Evolutionary conservation across 2,329 filamentous ascomycete genomes (phyloP).

Genomic region (Chaetomium strumarium): DNA sequence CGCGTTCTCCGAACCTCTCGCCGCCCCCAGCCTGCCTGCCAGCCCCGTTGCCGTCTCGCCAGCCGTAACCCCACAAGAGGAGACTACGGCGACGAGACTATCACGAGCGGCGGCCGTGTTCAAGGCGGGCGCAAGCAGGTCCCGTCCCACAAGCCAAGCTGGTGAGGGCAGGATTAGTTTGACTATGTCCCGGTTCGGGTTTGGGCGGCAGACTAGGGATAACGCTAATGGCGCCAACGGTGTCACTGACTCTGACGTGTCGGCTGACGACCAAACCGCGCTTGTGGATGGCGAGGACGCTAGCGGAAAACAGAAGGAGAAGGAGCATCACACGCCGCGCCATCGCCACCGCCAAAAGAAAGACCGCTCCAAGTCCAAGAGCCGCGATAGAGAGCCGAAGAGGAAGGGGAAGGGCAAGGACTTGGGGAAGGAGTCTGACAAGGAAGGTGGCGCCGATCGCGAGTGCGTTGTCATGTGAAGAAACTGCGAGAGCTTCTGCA

Average conservation of each 20-base stretch:
- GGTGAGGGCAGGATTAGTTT: constrained; percentile 54
- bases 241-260: constrained; percentile 1
- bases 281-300: constrained; percentile 21
- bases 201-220: constrained; percentile 49
- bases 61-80: constrained; percentile 44
- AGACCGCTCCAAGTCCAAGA: constrained; percentile 35
- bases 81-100: constrained; percentile 47
- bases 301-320: constrained; percentile 5
- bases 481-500: background rate
- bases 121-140: constrained; percentile 29
- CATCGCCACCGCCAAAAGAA: constrained; percentile 28
- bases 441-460: constrained; percentile 20
- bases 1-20: constrained; percentile 38
- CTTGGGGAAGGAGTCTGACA: constrained; percentile 7
- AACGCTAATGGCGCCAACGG: constrained; percentile 19
- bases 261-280: constrained; percentile 16
- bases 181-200: constrained; percentile 50
- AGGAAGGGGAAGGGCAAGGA: constrained; percentile 28
- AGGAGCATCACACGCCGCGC: constrained; percentile 10
- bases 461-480: constrained; percentile 25
- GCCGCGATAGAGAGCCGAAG: constrained; percentile 31
- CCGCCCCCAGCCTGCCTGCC: constrained; percentile 33
- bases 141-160: constrained; percentile 52
- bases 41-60: constrained; percentile 34
- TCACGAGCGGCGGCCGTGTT: constrained; percentile 55